These are phyloP conservation scores for Ogataea philodendri DNA, from an alignment of 805 yeast species.

Conservation along the genomic window DNA sequence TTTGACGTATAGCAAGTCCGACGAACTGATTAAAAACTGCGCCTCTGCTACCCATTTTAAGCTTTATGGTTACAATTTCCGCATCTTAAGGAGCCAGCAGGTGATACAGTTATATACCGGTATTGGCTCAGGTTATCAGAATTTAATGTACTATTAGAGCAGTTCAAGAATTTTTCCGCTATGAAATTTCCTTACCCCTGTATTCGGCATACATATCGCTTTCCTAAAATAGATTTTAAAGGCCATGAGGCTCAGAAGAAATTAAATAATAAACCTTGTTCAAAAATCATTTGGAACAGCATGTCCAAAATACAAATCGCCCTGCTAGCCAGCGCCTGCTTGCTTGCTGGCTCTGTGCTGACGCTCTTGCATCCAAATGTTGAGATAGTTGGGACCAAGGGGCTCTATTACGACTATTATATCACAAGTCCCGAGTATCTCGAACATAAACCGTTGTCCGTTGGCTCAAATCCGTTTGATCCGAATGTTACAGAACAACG, in stretches of 20 bases:
- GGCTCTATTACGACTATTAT: constrained; percentile 10
- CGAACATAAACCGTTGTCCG: constrained; percentile 9
- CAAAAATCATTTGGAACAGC: neutral
- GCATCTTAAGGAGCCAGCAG: constrained; percentile 13
- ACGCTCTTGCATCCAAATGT: constrained; percentile 5
- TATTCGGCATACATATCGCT: no score
- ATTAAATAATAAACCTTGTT: no score
- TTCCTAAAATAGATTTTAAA: no score
- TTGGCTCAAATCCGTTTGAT: constrained; percentile 18
- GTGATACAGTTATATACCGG: constrained; percentile 25
- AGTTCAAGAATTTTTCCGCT: neutral
- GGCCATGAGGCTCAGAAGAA: no score
- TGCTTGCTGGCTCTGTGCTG: constrained; percentile 7
- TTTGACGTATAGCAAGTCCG: constrained; percentile 17
- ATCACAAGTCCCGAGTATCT: constrained; percentile 9
- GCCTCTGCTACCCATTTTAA: constrained; percentile 15
- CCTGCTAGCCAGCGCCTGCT: constrained; percentile 6
- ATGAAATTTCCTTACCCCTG: no score
- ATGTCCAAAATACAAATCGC: neutral
- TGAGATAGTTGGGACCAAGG: constrained; percentile 3
- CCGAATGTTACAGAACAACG: constrained; percentile 12
- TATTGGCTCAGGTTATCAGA: constrained; percentile 21
- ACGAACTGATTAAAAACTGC: constrained; percentile 8
- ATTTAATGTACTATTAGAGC: constrained; percentile 23
- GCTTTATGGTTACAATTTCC: constrained; percentile 30